phyloP scores from a whole-genome alignment of 2,329 filamentous ascomycete species.

The Diaporthe citri region DNA sequence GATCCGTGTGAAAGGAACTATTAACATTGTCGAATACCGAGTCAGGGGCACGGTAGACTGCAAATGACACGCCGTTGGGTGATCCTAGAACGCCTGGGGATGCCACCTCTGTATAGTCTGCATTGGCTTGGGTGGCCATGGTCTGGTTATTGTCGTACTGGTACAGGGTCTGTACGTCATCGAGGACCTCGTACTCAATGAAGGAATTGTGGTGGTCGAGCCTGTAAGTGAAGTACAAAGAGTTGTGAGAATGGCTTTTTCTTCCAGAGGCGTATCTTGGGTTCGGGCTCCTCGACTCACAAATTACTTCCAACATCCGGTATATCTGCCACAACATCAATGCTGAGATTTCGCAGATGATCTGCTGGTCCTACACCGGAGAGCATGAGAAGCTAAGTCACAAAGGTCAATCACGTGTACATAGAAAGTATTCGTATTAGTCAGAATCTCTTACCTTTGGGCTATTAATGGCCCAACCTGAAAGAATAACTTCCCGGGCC shows the following conservation, averaged over 20 bases:
- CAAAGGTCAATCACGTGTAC: neutral
- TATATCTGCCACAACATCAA: neutral
- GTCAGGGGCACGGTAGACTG: neutral
- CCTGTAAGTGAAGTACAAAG: neutral
- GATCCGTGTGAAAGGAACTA: neutral
- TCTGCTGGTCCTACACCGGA: neutral
- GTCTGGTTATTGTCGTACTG: constrained; percentile 1
- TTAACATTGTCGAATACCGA: neutral
- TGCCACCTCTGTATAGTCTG: neutral
- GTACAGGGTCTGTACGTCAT: neutral
- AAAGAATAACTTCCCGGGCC: constrained; percentile 1
- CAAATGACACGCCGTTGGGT: neutral
- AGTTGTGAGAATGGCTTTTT: neutral
- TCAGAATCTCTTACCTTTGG: neutral
- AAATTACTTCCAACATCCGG: neutral
- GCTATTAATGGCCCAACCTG: neutral
- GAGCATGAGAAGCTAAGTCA: neutral
- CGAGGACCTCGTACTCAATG: neutral
- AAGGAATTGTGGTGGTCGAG: neutral
- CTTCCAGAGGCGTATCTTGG: rapidly evolving
- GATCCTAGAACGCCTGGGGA: neutral
- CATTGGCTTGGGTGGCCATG: neutral
- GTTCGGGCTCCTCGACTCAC: neutral
- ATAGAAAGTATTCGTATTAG: neutral
- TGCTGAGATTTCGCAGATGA: neutral